These are phyloP conservation scores for Solanum ossicruentum DNA, from an alignment of 257 asterid species.

Conservation along the genomic window DNA sequence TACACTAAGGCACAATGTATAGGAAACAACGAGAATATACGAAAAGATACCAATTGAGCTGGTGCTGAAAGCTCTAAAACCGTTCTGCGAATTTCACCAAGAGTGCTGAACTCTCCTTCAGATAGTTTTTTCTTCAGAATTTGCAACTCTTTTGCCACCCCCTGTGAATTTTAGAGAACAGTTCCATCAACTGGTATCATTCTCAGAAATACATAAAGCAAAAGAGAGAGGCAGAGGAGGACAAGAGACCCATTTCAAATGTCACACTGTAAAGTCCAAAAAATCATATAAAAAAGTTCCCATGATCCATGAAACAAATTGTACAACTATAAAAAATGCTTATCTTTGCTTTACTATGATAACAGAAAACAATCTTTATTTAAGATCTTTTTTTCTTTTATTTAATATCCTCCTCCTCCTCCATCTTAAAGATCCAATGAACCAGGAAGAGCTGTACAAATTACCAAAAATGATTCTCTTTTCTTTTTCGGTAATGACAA, in stretches of 20 bases:
- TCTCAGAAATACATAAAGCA: not conserved
- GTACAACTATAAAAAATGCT: not conserved
- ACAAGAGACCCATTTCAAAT: not conserved
- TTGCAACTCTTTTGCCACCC: slow-evolving; percentile 52
- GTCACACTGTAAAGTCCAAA: not conserved
- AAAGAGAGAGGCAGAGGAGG: not conserved
- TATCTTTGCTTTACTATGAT: not conserved
- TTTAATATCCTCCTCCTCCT: not conserved
- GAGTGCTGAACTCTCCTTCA: slow-evolving; percentile 50
- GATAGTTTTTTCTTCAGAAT: slow-evolving; percentile 37
- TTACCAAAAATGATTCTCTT: not conserved
- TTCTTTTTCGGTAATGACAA: not conserved
- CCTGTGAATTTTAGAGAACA: slow-evolving; percentile 27
- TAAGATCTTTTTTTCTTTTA: not conserved
- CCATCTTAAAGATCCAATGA: not conserved
- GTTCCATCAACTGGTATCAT: not conserved
- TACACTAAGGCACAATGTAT: not conserved
- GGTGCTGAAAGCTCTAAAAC: slow-evolving; percentile 86
- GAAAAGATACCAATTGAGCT: slow-evolving; percentile 51
- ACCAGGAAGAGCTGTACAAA: not conserved
- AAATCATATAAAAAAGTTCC: not conserved
- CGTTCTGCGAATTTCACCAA: slow-evolving; percentile 62
- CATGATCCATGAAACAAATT: not conserved
- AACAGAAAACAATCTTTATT: not conserved
- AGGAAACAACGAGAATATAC: not conserved